phyloP scores from a whole-genome alignment of 257 asterid species.

The Prunella vulgaris region DNA sequence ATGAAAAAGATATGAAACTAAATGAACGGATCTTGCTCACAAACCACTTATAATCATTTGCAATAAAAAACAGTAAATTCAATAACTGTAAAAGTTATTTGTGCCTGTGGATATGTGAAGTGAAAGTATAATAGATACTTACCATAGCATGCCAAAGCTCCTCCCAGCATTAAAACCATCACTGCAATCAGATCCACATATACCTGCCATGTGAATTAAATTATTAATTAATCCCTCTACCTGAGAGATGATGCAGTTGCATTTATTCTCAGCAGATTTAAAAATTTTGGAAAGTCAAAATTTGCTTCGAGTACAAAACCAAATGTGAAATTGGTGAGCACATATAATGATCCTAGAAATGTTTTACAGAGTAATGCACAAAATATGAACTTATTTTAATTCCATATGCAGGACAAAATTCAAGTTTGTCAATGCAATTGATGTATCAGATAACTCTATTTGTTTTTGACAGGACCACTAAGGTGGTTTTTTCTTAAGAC shows the following conservation, averaged over 20 bases:
- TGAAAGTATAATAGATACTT: constrained; percentile 18
- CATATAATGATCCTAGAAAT: background rate
- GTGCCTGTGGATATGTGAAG: background rate
- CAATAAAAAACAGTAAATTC: background rate
- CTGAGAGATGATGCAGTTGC: background rate
- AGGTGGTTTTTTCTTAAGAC: too few relatives aligned
- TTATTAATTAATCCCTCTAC: background rate
- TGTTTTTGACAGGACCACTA: too few relatives aligned
- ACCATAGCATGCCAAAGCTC: constrained; percentile 96
- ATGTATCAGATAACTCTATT: too few relatives aligned
- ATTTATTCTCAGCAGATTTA: background rate
- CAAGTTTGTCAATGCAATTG: too few relatives aligned
- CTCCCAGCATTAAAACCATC: constrained; percentile 65
- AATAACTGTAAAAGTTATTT: background rate
- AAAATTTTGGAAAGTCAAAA: background rate
- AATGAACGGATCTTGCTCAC: background rate
- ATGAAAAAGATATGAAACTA: constrained; percentile 3
- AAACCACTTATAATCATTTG: background rate
- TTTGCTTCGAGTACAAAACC: background rate
- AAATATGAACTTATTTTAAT: too few relatives aligned
- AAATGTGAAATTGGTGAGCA: background rate
- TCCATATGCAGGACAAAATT: too few relatives aligned
- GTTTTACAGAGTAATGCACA: too few relatives aligned
- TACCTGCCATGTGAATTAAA: constrained; percentile 41
- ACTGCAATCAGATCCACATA: constrained; percentile 77